These are phyloP conservation scores for Pterulicium gracile DNA, from an alignment of 1,284 basidiomycete genomes.

Conservation along the genomic window DNA sequence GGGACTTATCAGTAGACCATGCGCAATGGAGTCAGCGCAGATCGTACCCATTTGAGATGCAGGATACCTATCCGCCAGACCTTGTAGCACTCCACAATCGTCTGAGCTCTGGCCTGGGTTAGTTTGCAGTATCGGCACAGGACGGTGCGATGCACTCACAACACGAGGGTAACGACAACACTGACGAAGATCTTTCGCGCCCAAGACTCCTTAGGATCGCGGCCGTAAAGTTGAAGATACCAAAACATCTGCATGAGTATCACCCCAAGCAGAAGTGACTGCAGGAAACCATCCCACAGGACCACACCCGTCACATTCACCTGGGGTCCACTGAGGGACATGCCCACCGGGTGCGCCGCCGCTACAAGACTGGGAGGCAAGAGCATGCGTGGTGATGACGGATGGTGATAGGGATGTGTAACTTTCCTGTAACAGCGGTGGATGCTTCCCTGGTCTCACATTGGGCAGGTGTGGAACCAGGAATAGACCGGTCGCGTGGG, in stretches of 20 bases:
- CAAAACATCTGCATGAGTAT: not conserved
- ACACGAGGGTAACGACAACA: constrained; percentile 31
- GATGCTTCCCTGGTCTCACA: too few species aligned
- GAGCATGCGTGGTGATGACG: too few species aligned
- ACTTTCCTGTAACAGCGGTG: too few species aligned
- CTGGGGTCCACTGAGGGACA: constrained; percentile 9
- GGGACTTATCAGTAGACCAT: not conserved
- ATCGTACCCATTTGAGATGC: constrained; percentile 27
- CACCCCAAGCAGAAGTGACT: constrained; percentile 31
- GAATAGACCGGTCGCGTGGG: too few species aligned
- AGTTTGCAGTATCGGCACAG: too few species aligned
- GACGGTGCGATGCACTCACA: not conserved
- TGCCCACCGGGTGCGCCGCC: too few species aligned
- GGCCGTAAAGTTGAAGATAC: not conserved
- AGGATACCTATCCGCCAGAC: constrained; percentile 31
- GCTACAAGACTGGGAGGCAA: too few species aligned
- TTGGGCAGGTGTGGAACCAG: too few species aligned
- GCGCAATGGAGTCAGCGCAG: not conserved
- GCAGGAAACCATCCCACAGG: constrained; percentile 29
- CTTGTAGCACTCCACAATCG: constrained; percentile 36
- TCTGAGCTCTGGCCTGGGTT: constrained; percentile 34
- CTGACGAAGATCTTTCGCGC: not conserved
- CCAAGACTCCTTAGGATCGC: not conserved
- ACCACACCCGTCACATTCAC: constrained; percentile 22
- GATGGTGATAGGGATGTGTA: too few species aligned